A percentile compares a stretch with the other conserved stretches of the same genome.
phyloP scores from a whole-genome alignment of 257 asterid species.

The Solanum ahanhuiri region DNA sequence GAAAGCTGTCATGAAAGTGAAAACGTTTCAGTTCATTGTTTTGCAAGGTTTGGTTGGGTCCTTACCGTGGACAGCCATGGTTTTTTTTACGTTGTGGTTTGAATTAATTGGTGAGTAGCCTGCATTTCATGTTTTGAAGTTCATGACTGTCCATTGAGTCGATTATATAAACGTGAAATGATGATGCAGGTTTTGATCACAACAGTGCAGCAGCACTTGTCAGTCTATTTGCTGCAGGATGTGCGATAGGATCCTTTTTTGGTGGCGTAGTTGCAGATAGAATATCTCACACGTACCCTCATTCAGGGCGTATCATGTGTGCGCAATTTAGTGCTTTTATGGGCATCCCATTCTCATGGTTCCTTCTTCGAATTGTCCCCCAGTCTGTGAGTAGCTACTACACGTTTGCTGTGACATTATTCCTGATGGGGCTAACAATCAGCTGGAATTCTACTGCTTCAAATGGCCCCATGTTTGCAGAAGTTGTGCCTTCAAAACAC shows the following conservation, averaged over 20 bases:
- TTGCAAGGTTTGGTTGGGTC: conserved; percentile 91
- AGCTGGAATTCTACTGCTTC: conserved; percentile 91
- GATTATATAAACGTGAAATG: neutral
- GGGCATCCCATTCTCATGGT: conserved; percentile 86
- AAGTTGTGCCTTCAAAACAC: conserved; percentile 83
- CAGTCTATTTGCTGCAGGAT: conserved; percentile 82
- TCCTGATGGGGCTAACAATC: conserved; percentile 76
- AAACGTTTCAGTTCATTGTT: conserved; percentile 83
- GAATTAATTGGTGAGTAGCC: conserved; percentile 63
- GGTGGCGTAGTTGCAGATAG: conserved; percentile 87
- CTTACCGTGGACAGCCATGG: conserved; percentile 89
- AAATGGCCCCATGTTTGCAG: conserved; percentile 93
- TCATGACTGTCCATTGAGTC: neutral
- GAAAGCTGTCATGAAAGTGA: conserved; percentile 70
- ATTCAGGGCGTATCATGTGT: conserved; percentile 73
- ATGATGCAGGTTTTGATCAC: conserved; percentile 75
- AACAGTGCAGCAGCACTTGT: conserved; percentile 72
- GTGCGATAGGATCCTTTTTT: conserved; percentile 75
- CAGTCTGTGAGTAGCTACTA: conserved; percentile 50
- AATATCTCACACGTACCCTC: conserved; percentile 53
- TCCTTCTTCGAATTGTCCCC: conserved; percentile 62
- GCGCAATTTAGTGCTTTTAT: conserved; percentile 83
- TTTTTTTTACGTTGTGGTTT: conserved; percentile 85
- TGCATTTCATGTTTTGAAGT: neutral
- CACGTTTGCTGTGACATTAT: conserved; percentile 53